Evolutionary conservation across 1,284 basidiomycete species (phyloP).

Genomic region (Pyrrhoderma lamaoense): DNA sequence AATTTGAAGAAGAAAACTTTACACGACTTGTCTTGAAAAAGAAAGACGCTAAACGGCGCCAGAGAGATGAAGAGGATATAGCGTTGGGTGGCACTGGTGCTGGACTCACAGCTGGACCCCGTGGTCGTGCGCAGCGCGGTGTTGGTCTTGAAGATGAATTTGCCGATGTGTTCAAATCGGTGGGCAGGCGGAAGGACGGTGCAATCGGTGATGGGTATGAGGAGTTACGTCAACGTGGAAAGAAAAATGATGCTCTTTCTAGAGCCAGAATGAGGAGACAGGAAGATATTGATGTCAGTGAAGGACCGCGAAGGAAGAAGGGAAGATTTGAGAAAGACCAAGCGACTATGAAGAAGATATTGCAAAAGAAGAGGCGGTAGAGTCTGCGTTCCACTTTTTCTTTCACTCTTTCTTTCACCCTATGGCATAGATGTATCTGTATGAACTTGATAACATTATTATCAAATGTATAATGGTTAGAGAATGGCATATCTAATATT

Average conservation of each 20-base stretch:
- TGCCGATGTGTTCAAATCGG: constrained; percentile 65
- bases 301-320: constrained; percentile 50
- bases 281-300: constrained; percentile 34
- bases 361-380: constrained; percentile 22
- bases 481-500: too few relatives aligned
- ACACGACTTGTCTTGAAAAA: constrained; percentile 89
- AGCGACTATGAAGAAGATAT: constrained; percentile 43
- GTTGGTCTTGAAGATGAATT: constrained; percentile 83
- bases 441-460: too few relatives aligned
- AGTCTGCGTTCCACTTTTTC: not conserved
- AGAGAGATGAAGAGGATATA: constrained; percentile 84
- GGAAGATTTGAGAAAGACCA: constrained; percentile 73
- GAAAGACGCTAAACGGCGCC: constrained; percentile 74
- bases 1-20: constrained; percentile 97
- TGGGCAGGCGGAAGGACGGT: constrained; percentile 38
- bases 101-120: constrained; percentile 31
- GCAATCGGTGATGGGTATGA: constrained; percentile 64
- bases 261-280: constrained; percentile 35
- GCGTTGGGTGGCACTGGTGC: constrained; percentile 70
- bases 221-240: constrained; percentile 60
- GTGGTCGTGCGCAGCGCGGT: constrained; percentile 50
- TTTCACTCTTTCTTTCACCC: not conserved
- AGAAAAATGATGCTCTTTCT: constrained; percentile 55
- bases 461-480: too few relatives aligned
- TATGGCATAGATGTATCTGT: too few relatives aligned